Evolutionary conservation across 495 filamentous ascomycete species (phyloP).

Genomic region (Tuber indicum): DNA sequence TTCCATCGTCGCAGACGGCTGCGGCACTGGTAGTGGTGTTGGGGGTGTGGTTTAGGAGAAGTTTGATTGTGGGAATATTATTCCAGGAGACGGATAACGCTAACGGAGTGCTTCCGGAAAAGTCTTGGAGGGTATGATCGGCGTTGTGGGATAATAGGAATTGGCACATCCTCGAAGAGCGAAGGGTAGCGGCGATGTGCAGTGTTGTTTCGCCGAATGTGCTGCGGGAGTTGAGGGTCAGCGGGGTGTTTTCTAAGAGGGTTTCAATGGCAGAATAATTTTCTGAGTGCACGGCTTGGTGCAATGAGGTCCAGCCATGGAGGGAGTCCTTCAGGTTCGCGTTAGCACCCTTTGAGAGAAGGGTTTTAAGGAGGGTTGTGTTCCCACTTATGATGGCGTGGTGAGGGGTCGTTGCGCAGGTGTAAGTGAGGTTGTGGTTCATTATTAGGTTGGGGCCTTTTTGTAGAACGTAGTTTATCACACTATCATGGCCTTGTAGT

Average conservation of each 20-base stretch:
- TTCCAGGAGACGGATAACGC: background rate
- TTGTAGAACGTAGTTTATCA: background rate
- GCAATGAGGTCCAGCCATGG: background rate
- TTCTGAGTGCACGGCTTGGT: slow-evolving; percentile 1
- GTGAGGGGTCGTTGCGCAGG: background rate
- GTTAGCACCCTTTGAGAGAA: slow-evolving; percentile 1
- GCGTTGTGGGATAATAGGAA: background rate
- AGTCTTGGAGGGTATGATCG: background rate
- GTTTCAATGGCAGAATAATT: background rate
- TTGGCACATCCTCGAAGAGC: background rate
- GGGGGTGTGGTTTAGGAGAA: slow-evolving; percentile 9
- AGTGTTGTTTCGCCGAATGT: background rate
- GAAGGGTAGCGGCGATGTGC: background rate
- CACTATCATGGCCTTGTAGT: background rate
- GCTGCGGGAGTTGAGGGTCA: background rate
- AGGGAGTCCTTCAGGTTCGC: background rate
- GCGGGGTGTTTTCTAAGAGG: background rate
- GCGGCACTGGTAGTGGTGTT: background rate
- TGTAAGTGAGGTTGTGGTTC: slow-evolving; percentile 1
- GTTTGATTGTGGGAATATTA: background rate
- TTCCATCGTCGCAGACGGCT: background rate
- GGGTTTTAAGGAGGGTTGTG: slow-evolving; percentile 2
- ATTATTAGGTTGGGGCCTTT: background rate
- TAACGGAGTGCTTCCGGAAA: slow-evolving; percentile 2
- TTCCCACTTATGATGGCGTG: slow-evolving; percentile 1